Evolutionary conservation across 495 filamentous ascomycete genomes (phyloP).

Genomic region (Hypoxylon intermedium): DNA sequence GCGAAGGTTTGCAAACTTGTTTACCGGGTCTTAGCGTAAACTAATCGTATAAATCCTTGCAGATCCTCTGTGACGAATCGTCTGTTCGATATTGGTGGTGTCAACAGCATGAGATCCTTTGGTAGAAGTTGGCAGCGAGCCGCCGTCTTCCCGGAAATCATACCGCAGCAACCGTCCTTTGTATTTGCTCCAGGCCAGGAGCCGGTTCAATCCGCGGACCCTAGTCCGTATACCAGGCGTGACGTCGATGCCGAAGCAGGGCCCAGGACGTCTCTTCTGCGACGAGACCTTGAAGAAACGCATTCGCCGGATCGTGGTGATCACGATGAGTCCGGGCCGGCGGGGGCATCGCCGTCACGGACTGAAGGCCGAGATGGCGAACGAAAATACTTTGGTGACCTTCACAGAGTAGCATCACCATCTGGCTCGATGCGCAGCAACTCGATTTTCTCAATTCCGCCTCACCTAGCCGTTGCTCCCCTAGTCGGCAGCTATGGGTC

Average conservation of each 20-base stretch:
- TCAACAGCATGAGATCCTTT: conserved; percentile 94
- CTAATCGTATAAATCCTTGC: conserved; percentile 15
- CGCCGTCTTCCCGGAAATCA: conserved; percentile 84
- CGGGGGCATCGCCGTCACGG: conserved; percentile 30
- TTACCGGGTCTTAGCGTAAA: neutral
- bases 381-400: conserved; percentile 51
- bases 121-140: conserved; percentile 93
- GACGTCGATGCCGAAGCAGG: conserved; percentile 48
- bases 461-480: conserved; percentile 68
- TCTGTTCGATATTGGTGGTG: conserved; percentile 81
- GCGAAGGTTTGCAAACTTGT: conserved; percentile 45
- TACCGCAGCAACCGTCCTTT: conserved; percentile 76
- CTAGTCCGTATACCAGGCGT: conserved; percentile 39
- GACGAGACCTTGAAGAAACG: conserved; percentile 49
- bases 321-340: conserved; percentile 32
- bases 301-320: conserved; percentile 30
- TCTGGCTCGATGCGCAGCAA: conserved; percentile 42
- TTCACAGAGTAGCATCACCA: conserved; percentile 42
- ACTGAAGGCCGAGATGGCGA: conserved; percentile 48
- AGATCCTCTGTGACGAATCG: conserved; percentile 80
- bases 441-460: conserved; percentile 67
- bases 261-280: conserved; percentile 49
- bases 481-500: conserved; percentile 73
- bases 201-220: conserved; percentile 38
- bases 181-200: conserved; percentile 60